These are phyloP conservation scores for Debaryomyces maramus DNA, from an alignment of 805 yeast genomes.

Conservation along the genomic window DNA sequence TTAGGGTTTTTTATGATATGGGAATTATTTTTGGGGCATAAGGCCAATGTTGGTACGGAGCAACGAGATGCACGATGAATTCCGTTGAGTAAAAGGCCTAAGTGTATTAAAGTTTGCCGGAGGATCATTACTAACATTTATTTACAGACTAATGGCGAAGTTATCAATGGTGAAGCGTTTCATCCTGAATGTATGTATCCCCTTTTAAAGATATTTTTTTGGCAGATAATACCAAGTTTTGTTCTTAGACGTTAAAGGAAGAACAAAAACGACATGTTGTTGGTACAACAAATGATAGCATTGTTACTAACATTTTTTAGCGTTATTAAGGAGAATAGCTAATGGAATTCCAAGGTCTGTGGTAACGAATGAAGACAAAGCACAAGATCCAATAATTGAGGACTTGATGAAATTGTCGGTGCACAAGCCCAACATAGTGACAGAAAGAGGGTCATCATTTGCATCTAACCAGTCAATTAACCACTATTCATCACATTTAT, in stretches of 20 bases:
- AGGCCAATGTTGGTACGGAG: too few species aligned
- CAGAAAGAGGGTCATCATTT: constrained; percentile 1
- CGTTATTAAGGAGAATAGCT: constrained; percentile 13
- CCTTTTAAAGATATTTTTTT: neutral
- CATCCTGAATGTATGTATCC: constrained; percentile 19
- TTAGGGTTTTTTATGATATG: too few species aligned
- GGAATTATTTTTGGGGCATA: neutral
- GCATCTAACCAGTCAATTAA: constrained; percentile 21
- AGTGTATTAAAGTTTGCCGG: too few species aligned
- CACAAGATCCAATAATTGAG: constrained; percentile 31
- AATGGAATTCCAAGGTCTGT: constrained; percentile 15
- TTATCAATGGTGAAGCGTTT: constrained; percentile 6
- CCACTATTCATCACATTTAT: constrained; percentile 31
- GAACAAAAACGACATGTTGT: too few species aligned
- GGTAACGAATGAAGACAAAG: constrained; percentile 3
- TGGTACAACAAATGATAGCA: too few species aligned
- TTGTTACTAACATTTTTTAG: constrained; percentile 15
- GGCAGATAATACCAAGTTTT: too few species aligned
- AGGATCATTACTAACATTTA: constrained; percentile 2
- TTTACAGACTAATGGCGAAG: neutral
- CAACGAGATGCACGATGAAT: too few species aligned
- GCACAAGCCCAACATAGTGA: constrained; percentile 15
- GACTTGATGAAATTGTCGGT: constrained; percentile 34
- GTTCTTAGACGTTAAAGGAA: too few species aligned
- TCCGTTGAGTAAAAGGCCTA: too few species aligned